Conservation (phyloP, 257 asterid genomes). For the Solanum appendiculatum region DNA sequence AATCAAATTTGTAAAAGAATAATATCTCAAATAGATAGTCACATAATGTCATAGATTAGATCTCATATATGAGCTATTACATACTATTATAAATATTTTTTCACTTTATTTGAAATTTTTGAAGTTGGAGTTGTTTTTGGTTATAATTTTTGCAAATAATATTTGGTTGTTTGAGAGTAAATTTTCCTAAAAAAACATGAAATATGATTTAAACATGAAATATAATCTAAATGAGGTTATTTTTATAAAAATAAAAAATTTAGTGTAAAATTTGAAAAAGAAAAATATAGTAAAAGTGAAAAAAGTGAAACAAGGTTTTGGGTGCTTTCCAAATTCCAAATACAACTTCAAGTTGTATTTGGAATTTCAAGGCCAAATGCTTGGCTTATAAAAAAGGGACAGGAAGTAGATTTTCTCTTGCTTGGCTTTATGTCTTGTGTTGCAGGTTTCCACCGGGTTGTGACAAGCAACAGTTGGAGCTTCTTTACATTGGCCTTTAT, state of each 20-base stretch:
- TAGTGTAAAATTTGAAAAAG: not conserved
- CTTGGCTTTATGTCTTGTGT: slow-evolving; percentile 2
- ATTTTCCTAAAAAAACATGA: not conserved
- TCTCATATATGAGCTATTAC: not conserved
- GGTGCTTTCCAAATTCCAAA: not conserved
- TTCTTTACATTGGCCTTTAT: slow-evolving; percentile 90
- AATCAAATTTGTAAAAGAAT: not conserved
- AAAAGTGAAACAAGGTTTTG: not conserved
- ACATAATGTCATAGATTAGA: not conserved
- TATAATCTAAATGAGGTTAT: not conserved
- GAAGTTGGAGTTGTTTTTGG: not conserved
- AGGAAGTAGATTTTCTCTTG: not conserved
- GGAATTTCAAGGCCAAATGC: not conserved
- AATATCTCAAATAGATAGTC: not conserved
- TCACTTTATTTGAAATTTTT: not conserved
- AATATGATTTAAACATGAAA: no score
- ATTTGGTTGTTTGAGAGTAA: not conserved
- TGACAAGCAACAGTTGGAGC: slow-evolving; percentile 72
- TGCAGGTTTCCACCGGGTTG: slow-evolving; percentile 51
- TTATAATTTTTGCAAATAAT: not conserved
- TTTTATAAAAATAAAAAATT: no score
- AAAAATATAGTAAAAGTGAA: not conserved
- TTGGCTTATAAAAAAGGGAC: not conserved
- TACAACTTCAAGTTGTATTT: not conserved
- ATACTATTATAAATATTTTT: no score